Conservation (phyloP, 2,329 filamentous ascomycete genomes). For the Phaeosphaeria sp. region DNA sequence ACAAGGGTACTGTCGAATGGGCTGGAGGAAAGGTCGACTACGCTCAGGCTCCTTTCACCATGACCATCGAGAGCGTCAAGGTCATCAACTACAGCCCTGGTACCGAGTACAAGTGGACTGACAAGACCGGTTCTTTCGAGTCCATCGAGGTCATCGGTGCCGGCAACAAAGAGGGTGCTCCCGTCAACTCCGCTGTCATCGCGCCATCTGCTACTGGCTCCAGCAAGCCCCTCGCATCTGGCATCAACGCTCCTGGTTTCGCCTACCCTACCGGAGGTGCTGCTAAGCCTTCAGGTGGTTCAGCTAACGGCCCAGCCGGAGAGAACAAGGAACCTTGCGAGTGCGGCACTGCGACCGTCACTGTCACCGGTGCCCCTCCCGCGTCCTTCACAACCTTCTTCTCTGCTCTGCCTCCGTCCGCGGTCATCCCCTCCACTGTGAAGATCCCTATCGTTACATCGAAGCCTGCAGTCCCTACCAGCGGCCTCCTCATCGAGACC, state of each 20-base stretch:
- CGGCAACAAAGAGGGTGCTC: constrained; percentile 41
- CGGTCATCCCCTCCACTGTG: constrained; percentile 12
- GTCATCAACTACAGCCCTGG: constrained; percentile 62
- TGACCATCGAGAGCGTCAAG: constrained; percentile 59
- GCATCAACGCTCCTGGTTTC: constrained; percentile 25
- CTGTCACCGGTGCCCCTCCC: constrained; percentile 36
- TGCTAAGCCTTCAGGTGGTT: constrained; percentile 13
- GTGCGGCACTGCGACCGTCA: constrained; percentile 37
- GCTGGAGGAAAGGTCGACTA: constrained; percentile 65
- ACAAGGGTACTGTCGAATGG: constrained; percentile 70
- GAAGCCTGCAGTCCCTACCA: constrained; percentile 27
- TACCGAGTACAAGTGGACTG: constrained; percentile 57
- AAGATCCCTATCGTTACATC: constrained; percentile 9
- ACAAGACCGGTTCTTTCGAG: constrained; percentile 55
- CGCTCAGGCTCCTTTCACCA: constrained; percentile 56
- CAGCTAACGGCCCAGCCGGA: constrained; percentile 10
- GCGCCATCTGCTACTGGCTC: constrained; percentile 36
- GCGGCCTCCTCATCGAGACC: constrained; percentile 37
- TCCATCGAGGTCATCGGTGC: constrained; percentile 55
- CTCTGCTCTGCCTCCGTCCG: constrained; percentile 18
- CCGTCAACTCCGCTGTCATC: constrained; percentile 32
- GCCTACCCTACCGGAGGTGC: constrained; percentile 18
- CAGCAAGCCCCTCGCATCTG: constrained; percentile 29
- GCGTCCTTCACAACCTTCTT: constrained; percentile 20
- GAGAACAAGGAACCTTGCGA: constrained; percentile 20